These are phyloP conservation scores for Xylariaceae sp. DNA, from an alignment of 2,329 filamentous ascomycete genomes.

Conservation along the genomic window DNA sequence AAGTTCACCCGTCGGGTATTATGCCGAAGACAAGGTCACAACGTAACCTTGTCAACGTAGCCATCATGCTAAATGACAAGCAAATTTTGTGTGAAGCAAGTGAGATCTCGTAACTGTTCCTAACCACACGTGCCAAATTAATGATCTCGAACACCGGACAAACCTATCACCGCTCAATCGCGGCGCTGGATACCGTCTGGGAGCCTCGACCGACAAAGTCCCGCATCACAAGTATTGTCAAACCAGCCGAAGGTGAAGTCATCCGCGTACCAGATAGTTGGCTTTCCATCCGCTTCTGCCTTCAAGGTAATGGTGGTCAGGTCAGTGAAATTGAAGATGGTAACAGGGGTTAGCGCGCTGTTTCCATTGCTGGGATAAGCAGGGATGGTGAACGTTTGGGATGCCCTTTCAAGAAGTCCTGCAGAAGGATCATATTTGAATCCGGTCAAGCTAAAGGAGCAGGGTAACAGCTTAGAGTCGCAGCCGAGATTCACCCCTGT, in stretches of 20 bases:
- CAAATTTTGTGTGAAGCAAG: constrained; percentile 18
- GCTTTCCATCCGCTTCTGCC: constrained; percentile 33
- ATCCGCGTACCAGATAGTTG: constrained; percentile 43
- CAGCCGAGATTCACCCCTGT: constrained; percentile 27
- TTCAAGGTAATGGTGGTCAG: constrained; percentile 36
- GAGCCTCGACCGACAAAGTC: constrained; percentile 9
- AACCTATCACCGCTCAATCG: constrained; percentile 11
- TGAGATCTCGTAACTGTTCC: constrained; percentile 5
- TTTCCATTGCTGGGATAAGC: constrained; percentile 20
- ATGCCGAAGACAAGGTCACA: constrained; percentile 16
- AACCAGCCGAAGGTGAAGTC: constrained; percentile 41
- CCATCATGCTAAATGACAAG: constrained; percentile 17
- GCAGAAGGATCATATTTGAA: constrained; percentile 21
- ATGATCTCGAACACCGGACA: constrained; percentile 3
- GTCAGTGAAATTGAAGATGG: constrained; percentile 22
- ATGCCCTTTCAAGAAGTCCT: constrained; percentile 15
- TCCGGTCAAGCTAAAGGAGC: constrained; percentile 29
- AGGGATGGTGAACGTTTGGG: constrained; percentile 22
- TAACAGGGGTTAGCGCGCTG: constrained; percentile 23
- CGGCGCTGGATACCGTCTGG: constrained; percentile 5
- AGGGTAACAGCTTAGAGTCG: constrained; percentile 24
- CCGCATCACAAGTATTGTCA: constrained; percentile 34
- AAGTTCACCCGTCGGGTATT: constrained; percentile 15
- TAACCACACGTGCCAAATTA: neutral
- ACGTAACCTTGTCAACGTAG: constrained; percentile 15